phyloP scores from a whole-genome alignment of 176 grass and related monocot genomes.

The Carex myosuroides region DNA sequence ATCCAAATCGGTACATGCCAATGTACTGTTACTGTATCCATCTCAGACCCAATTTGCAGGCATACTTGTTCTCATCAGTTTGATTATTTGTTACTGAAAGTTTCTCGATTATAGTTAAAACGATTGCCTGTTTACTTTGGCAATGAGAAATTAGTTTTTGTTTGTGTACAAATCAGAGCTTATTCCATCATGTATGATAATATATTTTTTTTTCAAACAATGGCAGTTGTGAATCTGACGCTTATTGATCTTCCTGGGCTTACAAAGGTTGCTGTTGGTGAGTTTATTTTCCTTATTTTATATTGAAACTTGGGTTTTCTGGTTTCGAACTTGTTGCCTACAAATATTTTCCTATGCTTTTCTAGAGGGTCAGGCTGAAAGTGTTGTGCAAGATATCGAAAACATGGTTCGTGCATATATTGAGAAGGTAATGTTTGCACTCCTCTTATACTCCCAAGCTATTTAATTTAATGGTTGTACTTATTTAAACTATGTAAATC shows the following conservation, averaged over 20 bases:
- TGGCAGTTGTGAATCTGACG: slow-evolving; percentile 97
- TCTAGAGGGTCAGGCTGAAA: slow-evolving; percentile 81
- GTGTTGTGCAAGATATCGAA: slow-evolving; percentile 81
- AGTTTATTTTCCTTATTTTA: slow-evolving; percentile 23
- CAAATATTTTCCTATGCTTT: slow-evolving; percentile 10
- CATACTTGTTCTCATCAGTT: background rate
- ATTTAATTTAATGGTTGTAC: background rate
- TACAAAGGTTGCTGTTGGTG: slow-evolving; percentile 96
- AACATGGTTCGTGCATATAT: slow-evolving; percentile 92
- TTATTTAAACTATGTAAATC: background rate
- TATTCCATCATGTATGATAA: slow-evolving; percentile 21
- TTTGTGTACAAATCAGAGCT: background rate
- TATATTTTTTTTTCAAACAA: slow-evolving; percentile 7
- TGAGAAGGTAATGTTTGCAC: slow-evolving; percentile 67
- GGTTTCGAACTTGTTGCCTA: slow-evolving; percentile 9
- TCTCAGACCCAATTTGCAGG: background rate
- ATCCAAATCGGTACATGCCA: background rate
- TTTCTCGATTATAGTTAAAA: background rate
- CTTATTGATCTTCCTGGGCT: slow-evolving; percentile 99
- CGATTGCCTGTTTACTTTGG: background rate
- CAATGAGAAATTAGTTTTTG: background rate
- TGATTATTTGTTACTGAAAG: background rate
- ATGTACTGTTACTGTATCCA: background rate
- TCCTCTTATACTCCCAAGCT: background rate
- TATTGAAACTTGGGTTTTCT: slow-evolving; percentile 20